Conservation (phyloP, 176 grass and related monocot genomes). For the Rhynchospora pubera region DNA sequence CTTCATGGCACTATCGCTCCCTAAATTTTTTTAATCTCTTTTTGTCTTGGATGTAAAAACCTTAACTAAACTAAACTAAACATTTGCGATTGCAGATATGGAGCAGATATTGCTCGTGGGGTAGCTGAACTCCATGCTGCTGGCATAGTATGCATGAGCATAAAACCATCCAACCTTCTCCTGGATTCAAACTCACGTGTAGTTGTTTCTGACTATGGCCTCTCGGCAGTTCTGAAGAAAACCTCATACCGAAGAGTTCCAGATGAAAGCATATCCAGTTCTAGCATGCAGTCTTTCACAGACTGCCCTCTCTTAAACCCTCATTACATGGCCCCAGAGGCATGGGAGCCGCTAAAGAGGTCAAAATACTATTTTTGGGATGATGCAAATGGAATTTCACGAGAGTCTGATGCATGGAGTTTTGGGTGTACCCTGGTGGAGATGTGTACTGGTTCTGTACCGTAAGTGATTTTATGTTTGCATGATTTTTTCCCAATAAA, state of each 20-base stretch:
- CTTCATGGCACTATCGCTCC: neutral
- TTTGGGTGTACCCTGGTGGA: slow-evolving; percentile 98
- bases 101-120: slow-evolving; percentile 96
- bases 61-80: slow-evolving; percentile 10
- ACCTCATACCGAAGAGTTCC: slow-evolving; percentile 46
- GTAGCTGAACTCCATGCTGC: slow-evolving; percentile 91
- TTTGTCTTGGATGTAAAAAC: neutral
- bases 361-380: slow-evolving; percentile 81
- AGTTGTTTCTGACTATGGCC: slow-evolving; percentile 89
- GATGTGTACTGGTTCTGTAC: slow-evolving; percentile 99
- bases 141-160: slow-evolving; percentile 98
- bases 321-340: slow-evolving; percentile 96
- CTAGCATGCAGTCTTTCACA: slow-evolving; percentile 47
- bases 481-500: slow-evolving; percentile 37
- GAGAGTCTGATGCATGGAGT: slow-evolving; percentile 99
- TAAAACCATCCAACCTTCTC: slow-evolving; percentile 98
- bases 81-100: slow-evolving; percentile 58
- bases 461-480: slow-evolving; percentile 67
- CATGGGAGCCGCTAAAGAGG: slow-evolving; percentile 84
- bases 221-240: slow-evolving; percentile 93
- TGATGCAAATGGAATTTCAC: slow-evolving; percentile 65
- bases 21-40: neutral
- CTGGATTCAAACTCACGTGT: slow-evolving; percentile 61
- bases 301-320: slow-evolving; percentile 81
- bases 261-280: slow-evolving; percentile 44